Evolutionary conservation across 352 stramenopile species (phyloP), one percentile per base, ranked within the genome.

Genomic region (Pythium sp.): DNA sequence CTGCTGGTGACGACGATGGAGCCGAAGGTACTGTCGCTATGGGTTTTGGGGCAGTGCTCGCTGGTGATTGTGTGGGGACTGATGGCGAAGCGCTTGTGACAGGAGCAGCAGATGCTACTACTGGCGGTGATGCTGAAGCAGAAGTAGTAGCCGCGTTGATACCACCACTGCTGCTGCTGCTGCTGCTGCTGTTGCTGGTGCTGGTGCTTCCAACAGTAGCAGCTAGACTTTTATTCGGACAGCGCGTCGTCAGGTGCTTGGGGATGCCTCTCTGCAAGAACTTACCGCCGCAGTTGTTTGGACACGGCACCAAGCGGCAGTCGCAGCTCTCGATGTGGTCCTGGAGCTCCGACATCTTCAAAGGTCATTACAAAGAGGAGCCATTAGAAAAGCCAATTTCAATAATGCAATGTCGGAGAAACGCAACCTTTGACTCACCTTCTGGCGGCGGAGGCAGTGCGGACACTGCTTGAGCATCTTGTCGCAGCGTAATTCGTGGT

Each of bases 311-410:
- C 14, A 94, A 72, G 46, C 87, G 85, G 54, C 85, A 93, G 70
- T 94, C 87, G 47, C 87, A 94, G 55, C 78, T 89, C 46, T 94
- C 82, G 41, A 94, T 93, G 58, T 94, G 87, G 6, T 93, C 85
- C 68, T 91, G 82, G 18, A 94, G 73, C 47, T 94, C 84, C 0
- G 78, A 76, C 70, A 87, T 86, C 82, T 90, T 14, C 1, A 47
- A 49, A 36, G 9, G 46, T 30, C 1, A 22, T 36, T 2, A 34
- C 6, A 18, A 47, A 47, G 14, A 47, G 5, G 38, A 32, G 47
- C 24, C 8, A 53, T 24, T 18, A 38, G 34, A 22, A 47, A 32
- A 32, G 4, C 32, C 32, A 36, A 36, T 46, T 46, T 46, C 38
- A 20, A 47, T 47, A 47, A 14, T 18, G 38, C 5, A 47, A 1